A percentile compares a stretch with the other conserved stretches of the same genome.
Evolutionary conservation across 495 filamentous ascomycete species (phyloP).

Genomic region (Lasiosphaeria ovina): DNA sequence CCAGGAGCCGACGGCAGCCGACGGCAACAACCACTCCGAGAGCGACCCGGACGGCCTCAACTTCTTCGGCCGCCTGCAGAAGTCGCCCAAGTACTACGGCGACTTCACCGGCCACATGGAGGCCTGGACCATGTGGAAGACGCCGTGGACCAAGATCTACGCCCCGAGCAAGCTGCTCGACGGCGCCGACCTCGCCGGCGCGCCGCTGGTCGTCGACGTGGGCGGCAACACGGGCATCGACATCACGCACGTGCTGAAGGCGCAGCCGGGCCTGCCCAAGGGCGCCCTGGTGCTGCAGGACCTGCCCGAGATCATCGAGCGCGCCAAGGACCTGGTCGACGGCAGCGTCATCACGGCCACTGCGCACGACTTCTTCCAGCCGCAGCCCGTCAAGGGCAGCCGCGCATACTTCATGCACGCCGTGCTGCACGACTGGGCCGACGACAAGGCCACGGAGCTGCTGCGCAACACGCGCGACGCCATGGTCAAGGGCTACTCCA

Average conservation of each 20-base stretch:
- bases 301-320: constrained; percentile 39
- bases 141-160: constrained; percentile 30
- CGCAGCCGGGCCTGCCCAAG: constrained; percentile 29
- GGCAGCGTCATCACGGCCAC: constrained; percentile 44
- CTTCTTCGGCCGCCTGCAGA: constrained; percentile 24
- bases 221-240: constrained; percentile 48
- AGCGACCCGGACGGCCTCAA: constrained; percentile 20
- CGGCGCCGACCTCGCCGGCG: constrained; percentile 14
- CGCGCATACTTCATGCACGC: constrained; percentile 39
- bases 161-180: constrained; percentile 9
- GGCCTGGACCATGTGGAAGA: constrained; percentile 26
- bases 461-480: constrained; percentile 37
- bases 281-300: constrained; percentile 48
- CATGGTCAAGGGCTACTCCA: constrained; percentile 48
- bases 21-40: constrained; percentile 21
- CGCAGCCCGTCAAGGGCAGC: constrained; percentile 47
- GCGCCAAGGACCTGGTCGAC: constrained; percentile 44
- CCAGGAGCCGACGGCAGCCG: constrained; percentile 24
- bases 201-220: constrained; percentile 47
- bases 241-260: constrained; percentile 34
- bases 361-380: constrained; percentile 50
- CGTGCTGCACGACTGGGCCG: constrained; percentile 46
- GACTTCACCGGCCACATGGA: constrained; percentile 28
- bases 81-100: constrained; percentile 8
- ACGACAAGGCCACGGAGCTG: constrained; percentile 39